A percentile compares a stretch with the other conserved stretches of the same genome.
These are phyloP conservation scores for Candida freyschussii DNA, from an alignment of 1,139 yeast species.

Conservation along the genomic window DNA sequence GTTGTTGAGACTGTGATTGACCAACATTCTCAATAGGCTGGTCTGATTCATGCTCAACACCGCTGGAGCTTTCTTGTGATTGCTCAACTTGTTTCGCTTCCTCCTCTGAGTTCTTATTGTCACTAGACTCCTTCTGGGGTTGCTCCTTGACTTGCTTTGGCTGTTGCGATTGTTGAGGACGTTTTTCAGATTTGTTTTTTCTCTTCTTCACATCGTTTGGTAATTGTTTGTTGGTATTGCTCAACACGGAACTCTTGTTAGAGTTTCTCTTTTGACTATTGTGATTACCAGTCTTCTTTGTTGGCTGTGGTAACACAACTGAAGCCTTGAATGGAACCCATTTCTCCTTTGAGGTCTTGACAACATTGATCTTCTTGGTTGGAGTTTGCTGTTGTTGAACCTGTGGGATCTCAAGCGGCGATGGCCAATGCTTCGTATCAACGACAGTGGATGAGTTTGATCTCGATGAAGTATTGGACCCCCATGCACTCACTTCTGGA, in stretches of 20 bases:
- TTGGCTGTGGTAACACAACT: conserved; percentile 38
- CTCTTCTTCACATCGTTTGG: conserved; percentile 14
- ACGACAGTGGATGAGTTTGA: conserved; percentile 25
- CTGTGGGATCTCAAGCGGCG: conserved; percentile 36
- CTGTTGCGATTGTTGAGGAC: conserved; percentile 11
- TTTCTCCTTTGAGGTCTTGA: conserved; percentile 62
- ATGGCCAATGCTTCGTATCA: conserved; percentile 51
- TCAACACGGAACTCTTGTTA: conserved; percentile 7
- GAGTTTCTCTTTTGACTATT: conserved; percentile 16
- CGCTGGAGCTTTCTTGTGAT: conserved; percentile 10
- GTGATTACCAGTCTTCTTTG: conserved; percentile 15
- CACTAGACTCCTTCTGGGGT: conserved; percentile 3
- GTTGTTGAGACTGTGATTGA: conserved; percentile 8
- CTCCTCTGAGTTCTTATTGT: conserved; percentile 2
- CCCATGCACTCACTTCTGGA: conserved; percentile 72
- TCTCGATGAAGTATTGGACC: conserved; percentile 34
- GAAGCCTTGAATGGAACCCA: conserved; percentile 89
- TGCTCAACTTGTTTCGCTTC: conserved; percentile 21
- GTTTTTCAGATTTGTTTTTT: conserved; percentile 18
- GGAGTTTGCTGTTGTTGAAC: conserved; percentile 5
- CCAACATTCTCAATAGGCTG: conserved; percentile 6
- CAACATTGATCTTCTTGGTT: conserved; percentile 14
- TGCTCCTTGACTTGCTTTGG: conserved; percentile 29
- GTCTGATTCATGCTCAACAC: conserved; percentile 5
- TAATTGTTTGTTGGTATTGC: conserved; percentile 8